Evolutionary conservation across 2,329 filamentous ascomycete genomes (phyloP), one percentile per base, ranked within the genome.

Genomic region (Colletotrichum tamarilloi): DNA sequence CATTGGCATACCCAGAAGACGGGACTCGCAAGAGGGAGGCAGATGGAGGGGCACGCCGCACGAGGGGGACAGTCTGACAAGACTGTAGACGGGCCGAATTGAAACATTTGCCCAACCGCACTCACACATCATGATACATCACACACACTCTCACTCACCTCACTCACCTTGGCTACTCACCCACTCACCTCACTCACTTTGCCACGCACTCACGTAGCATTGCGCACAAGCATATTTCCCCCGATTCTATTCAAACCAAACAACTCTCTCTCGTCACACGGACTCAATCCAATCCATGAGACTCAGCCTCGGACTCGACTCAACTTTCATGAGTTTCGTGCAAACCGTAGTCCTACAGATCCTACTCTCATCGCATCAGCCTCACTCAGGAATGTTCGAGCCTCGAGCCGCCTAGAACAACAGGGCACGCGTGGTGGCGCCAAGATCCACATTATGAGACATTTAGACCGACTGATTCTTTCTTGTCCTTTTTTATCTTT

Each of bases 51-150:
- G 46, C 19, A 46, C 30, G 30, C 30, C 30, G 30, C 30, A 3
- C 42, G 11, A 63, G 12, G 24, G 53, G 22, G 53, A 56, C 3
- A 16, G 53, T 28, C 42, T n/a, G 42, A 49, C 9, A 30, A 19
- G 60, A 26, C 30, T 30, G 46, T 38, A 32, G 62, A 9, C 52
- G 30, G 58, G 66, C 70, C 69, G 70, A 28, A 60, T 70, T 70
- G 70, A 73, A 73, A 70, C 70, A 65, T 73, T 42, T 63, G 59
- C 70, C 67, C 70, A 64, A 64, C 70, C 70, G 32, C 66, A 55
- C 58, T 60, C 42, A 32, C 67, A 55, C 30, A 42, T 42, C 38
- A 42, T 42, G 38, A 35, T n/a, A 26, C 67, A 66, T 14, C 22
- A 52, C 68, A 65, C 63, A 72, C 66, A 59, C 38, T 68, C 59